Evolutionary conservation across 1,284 basidiomycete genomes (phyloP).

Genomic region (Ganoderma boninense): DNA sequence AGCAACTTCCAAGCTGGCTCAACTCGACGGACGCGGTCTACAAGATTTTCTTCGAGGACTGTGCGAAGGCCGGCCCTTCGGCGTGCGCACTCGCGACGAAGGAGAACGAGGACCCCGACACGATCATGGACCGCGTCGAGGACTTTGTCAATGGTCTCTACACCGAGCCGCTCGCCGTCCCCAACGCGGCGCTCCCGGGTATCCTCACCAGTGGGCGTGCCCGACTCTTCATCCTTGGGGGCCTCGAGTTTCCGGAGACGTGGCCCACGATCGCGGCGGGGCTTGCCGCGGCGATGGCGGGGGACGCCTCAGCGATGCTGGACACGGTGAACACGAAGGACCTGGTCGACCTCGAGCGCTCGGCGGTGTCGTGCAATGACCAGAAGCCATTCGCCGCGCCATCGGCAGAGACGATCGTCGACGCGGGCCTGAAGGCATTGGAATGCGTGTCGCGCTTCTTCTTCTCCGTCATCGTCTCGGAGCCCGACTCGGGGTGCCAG

Average conservation of each 20-base stretch:
- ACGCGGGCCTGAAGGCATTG: slow-evolving; percentile 34
- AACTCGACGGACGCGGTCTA: slow-evolving; percentile 43
- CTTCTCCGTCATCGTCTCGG: slow-evolving; percentile 30
- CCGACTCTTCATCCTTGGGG: slow-evolving; percentile 33
- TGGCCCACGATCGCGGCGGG: slow-evolving; percentile 32
- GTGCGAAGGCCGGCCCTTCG: slow-evolving; percentile 43
- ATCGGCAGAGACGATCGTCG: slow-evolving; percentile 33
- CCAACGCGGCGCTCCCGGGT: slow-evolving; percentile 40
- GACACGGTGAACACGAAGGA: slow-evolving; percentile 26
- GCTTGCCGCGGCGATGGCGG: slow-evolving; percentile 37
- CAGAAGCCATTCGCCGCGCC: slow-evolving; percentile 31
- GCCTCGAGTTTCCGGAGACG: slow-evolving; percentile 19
- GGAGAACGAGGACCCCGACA: slow-evolving; percentile 36
- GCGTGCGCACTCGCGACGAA: slow-evolving; percentile 40
- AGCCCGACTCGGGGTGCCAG: slow-evolving; percentile 38
- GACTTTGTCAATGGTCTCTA: slow-evolving; percentile 45
- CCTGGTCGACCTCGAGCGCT: slow-evolving; percentile 33
- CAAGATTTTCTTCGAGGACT: slow-evolving; percentile 43
- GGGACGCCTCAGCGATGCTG: slow-evolving; percentile 36
- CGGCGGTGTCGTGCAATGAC: slow-evolving; percentile 41
- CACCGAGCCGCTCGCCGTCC: slow-evolving; percentile 41
- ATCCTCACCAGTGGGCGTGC: slow-evolving; percentile 47
- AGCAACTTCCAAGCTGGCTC: slow-evolving; percentile 43
- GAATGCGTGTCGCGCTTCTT: slow-evolving; percentile 34
- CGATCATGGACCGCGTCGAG: slow-evolving; percentile 44